A percentile compares a stretch with the other conserved stretches of the same genome.
These are phyloP conservation scores for Colletotrichum coccodes DNA, from an alignment of 2,329 filamentous ascomycete species.

Conservation along the genomic window DNA sequence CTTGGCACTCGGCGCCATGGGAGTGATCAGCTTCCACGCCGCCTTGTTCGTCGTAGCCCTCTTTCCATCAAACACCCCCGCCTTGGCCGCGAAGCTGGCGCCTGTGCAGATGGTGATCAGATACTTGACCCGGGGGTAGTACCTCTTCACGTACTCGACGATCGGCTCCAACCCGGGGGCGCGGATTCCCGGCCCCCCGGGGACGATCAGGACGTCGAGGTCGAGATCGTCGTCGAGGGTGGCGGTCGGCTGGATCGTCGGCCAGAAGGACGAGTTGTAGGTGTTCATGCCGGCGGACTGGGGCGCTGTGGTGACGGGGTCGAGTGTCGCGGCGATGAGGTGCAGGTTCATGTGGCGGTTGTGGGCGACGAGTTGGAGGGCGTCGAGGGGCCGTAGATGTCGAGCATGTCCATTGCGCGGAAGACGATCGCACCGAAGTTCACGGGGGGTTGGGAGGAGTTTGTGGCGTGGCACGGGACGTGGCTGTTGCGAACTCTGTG, in stretches of 20 bases:
- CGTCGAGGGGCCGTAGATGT: constrained; percentile 36
- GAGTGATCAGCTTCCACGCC: constrained; percentile 59
- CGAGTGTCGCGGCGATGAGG: constrained; percentile 52
- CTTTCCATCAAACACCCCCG: constrained; percentile 69
- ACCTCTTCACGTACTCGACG: constrained; percentile 50
- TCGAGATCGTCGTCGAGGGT: constrained; percentile 64
- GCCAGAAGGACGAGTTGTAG: constrained; percentile 47
- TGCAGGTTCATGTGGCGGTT: constrained; percentile 46
- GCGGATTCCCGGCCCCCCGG: constrained; percentile 66
- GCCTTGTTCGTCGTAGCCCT: constrained; percentile 75
- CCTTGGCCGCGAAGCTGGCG: constrained; percentile 63
- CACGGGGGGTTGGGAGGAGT: background rate
- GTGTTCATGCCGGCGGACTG: constrained; percentile 40
- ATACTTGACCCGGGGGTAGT: constrained; percentile 61
- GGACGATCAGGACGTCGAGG: constrained; percentile 74
- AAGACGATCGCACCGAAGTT: constrained; percentile 36
- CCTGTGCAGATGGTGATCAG: constrained; percentile 76
- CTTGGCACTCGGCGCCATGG: constrained; percentile 59
- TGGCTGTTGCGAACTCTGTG: background rate
- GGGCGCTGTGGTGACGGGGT: constrained; percentile 51
- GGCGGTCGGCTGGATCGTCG: constrained; percentile 51
- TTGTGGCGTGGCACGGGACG: background rate
- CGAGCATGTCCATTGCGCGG: constrained; percentile 34
- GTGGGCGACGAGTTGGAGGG: constrained; percentile 34
- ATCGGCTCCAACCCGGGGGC: constrained; percentile 45